Evolutionary conservation across 2,329 filamentous ascomycete genomes (phyloP).

Genomic region (Ophiocordyceps robertsii): DNA sequence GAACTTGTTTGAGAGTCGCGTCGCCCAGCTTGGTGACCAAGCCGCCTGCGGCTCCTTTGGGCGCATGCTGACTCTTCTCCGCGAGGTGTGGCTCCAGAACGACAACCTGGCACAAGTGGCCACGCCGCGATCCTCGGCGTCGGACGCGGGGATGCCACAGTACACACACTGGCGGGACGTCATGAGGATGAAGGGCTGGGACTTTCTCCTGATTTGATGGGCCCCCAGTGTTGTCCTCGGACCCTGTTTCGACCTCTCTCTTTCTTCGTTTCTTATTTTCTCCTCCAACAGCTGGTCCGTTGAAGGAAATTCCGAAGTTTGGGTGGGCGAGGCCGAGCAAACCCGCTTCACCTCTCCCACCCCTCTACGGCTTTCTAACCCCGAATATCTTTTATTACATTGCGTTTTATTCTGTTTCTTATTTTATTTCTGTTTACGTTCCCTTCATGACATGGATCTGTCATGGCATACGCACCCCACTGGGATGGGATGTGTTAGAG

Average conservation of each 20-base stretch:
- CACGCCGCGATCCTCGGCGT: slow-evolving; percentile 20
- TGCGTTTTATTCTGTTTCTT: not conserved
- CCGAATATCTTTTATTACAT: not conserved
- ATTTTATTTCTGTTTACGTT: not conserved
- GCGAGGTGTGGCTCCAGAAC: slow-evolving; percentile 76
- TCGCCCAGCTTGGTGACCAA: slow-evolving; percentile 61
- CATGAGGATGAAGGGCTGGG: slow-evolving; percentile 85
- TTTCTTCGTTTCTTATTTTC: slow-evolving; percentile 3
- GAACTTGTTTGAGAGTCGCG: slow-evolving; percentile 61
- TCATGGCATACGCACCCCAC: not conserved
- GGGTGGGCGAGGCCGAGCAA: not conserved
- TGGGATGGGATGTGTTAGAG: not conserved
- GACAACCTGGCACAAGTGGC: slow-evolving; percentile 31
- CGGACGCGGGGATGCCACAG: slow-evolving; percentile 30
- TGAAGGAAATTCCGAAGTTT: not conserved
- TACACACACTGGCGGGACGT: slow-evolving; percentile 90
- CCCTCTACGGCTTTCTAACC: not conserved
- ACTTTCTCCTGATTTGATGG: slow-evolving; percentile 73
- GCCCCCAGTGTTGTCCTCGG: not conserved
- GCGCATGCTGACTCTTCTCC: slow-evolving; percentile 63
- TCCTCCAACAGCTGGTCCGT: not conserved
- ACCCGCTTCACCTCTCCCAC: not conserved
- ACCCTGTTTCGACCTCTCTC: not conserved
- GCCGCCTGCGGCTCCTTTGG: slow-evolving; percentile 75
- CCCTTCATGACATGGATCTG: not conserved